Evolutionary conservation across 495 filamentous ascomycete species (phyloP), one percentile per base, ranked within the genome.

Genomic region (Amphirosellinia nigrospora): DNA sequence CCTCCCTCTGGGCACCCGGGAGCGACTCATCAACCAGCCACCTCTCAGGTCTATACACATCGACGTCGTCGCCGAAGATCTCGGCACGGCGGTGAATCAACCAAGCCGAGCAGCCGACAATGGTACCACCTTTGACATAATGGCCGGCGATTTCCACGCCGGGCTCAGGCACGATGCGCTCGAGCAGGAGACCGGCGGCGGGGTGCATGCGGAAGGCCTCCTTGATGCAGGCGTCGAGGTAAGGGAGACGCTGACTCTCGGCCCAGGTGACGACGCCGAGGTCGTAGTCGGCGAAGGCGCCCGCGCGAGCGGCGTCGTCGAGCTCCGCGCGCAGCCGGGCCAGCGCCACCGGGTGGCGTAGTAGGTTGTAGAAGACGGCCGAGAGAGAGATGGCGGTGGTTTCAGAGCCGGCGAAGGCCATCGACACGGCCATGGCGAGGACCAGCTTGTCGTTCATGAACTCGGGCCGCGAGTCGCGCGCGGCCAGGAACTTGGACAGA

Each of bases 131-230:
- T n/a, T 82, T 82, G 6, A 92, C 74, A 21, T 80, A 83, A n/a
- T 81, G 73, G 2, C 88, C 88, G 0, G 83, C 84, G 56, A 87
- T 86, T 71, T 85, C 83, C 6, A 78, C 53, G 34, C 89, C 90
- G 9, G 83, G 80, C 50, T 78, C 77, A 1, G 88, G 91, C 8
- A 91, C 89, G 43, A 91, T 77, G 34, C 90, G 85, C 79, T 93
- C 90, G 60, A 92, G 84, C 23, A 86, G 82, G 28, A 91, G 76
- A 0, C 87, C 87, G 0, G 88, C 82, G 9, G 89, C 86, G 0
- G 92, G 89, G 72, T 92, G 87, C 21, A 93, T 63, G 4, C 91
- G 84, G 76, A 92, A 86, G 0, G 87, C 82, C 78, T 94, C 92
- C 78, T 92, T 90, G 71, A 93, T 86, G 43, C 87, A 86, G 5